A percentile compares a stretch with the other conserved stretches of the same genome.
These are phyloP conservation scores for Talaromyces wortmannii DNA, from an alignment of 495 filamentous ascomycete species.

Conservation along the genomic window DNA sequence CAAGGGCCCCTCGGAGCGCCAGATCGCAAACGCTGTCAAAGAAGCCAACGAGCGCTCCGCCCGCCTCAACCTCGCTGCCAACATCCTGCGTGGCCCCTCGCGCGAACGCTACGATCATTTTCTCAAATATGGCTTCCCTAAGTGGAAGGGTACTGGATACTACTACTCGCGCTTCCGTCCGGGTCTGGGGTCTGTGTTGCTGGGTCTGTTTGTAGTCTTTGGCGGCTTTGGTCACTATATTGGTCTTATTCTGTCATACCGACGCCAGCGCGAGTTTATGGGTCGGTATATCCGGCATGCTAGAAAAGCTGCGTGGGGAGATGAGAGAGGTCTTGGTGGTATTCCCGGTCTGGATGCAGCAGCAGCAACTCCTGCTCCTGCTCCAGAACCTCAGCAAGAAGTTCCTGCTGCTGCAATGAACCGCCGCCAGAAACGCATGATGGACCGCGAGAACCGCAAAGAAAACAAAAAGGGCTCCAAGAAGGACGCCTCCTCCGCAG, in stretches of 20 bases:
- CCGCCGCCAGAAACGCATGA: slow-evolving; percentile 77
- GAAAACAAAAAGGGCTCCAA: slow-evolving; percentile 43
- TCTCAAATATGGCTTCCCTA: slow-evolving; percentile 86
- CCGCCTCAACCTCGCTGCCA: slow-evolving; percentile 73
- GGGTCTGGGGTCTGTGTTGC: slow-evolving; percentile 74
- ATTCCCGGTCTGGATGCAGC: slow-evolving; percentile 58
- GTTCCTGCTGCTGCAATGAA: slow-evolving; percentile 51
- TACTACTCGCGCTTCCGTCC: slow-evolving; percentile 93
- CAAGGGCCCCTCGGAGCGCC: slow-evolving; percentile 62
- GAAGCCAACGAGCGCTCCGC: slow-evolving; percentile 72
- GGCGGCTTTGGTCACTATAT: slow-evolving; percentile 83
- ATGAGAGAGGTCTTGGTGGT: slow-evolving; percentile 57
- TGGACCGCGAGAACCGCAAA: slow-evolving; percentile 74
- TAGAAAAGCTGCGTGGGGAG: slow-evolving; percentile 80
- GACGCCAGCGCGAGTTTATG: slow-evolving; percentile 84
- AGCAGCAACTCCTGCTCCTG: slow-evolving; percentile 27
- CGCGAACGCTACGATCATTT: slow-evolving; percentile 95
- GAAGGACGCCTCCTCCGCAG: slow-evolving; percentile 15
- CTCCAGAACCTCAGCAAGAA: slow-evolving; percentile 29
- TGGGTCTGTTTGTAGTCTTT: slow-evolving; percentile 76
- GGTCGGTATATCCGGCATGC: slow-evolving; percentile 88
- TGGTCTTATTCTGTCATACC: slow-evolving; percentile 76
- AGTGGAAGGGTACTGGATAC: slow-evolving; percentile 95
- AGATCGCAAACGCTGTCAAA: slow-evolving; percentile 71
- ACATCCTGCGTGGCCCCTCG: slow-evolving; percentile 71